Evolutionary conservation across 2,329 filamentous ascomycete genomes (phyloP), one percentile per base, ranked within the genome.

Genomic region (Phialophora expanda): DNA sequence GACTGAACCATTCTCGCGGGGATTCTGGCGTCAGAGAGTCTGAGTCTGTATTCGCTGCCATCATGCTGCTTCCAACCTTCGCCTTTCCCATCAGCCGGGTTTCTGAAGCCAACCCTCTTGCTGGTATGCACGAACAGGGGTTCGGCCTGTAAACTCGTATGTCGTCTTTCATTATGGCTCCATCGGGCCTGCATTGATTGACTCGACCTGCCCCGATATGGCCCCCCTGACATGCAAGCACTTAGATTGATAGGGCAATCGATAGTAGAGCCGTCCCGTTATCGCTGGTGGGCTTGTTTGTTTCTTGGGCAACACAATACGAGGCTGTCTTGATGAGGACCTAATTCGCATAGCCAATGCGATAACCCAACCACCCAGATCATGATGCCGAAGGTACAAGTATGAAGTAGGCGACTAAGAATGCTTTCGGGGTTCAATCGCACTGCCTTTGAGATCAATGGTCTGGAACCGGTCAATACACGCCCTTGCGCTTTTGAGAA

Each of bases 161-260:
- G 32, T 24, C 28, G 17, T n/a, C 38, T 44, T 20, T 44, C 38
- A n/a, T 28, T 54, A 50, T 38, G 44, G 54, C 64, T 55, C 32
- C 54, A 48, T 48, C 4, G 28, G 17, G 55, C 64, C 30, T 50
- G 54, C 64, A 34, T 51, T 34, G 53, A 53, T 12, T 32, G 28
- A 61, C 20, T 50, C 57, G 65, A 62, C 64, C 53, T 34, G 11
- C 53, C 24, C 41, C 44, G 51, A 32, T 64, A 53, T 26, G 46
- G 17, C 7, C 44, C 34, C 14, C 14, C 58, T 56, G 61, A 28
- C 56, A 65, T 67, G 67, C 67, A 66, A 67, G 65, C 67, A 69
- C 67, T 69, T 66, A 64, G 59, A 58, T 32, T 65, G 65, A 50
- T 57, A 53, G 46, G 48, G 26, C 57, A 64, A 61, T 56, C 38